Evolutionary conservation across 2,329 filamentous ascomycete species (phyloP).

Genomic region (Trichoderma sp.): DNA sequence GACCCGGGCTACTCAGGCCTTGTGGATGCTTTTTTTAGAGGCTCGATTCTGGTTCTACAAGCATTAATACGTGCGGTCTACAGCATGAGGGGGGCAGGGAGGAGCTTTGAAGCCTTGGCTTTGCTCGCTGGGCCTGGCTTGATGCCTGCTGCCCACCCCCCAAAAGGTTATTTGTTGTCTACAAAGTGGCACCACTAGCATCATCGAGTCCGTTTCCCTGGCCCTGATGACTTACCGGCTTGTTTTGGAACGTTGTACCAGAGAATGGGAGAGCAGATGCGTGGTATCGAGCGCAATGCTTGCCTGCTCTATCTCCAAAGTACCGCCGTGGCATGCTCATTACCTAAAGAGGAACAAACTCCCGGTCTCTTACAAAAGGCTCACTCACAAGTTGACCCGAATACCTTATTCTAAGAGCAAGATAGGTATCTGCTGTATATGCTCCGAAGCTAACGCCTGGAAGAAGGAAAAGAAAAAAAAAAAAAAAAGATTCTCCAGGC

Average conservation of each 20-base stretch:
- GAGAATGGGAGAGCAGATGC: slow-evolving; percentile 1
- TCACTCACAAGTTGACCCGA: background rate
- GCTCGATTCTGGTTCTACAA: slow-evolving; percentile 23
- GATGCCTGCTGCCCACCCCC: slow-evolving; percentile 18
- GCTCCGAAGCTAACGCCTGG: background rate
- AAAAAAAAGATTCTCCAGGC: slow-evolving; percentile 8
- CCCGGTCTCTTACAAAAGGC: background rate
- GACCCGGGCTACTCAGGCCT: slow-evolving; percentile 21
- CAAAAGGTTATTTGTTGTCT: slow-evolving; percentile 15
- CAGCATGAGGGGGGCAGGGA: slow-evolving; percentile 1
- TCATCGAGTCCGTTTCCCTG: slow-evolving; percentile 3
- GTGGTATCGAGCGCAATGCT: slow-evolving; percentile 2
- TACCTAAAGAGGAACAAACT: background rate
- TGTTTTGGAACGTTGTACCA: background rate
- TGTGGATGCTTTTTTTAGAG: slow-evolving; percentile 22
- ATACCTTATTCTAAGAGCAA: background rate
- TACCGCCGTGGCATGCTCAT: slow-evolving; percentile 7
- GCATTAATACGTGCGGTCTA: background rate
- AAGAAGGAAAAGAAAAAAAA: slow-evolving; percentile 1
- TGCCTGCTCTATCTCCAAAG: slow-evolving; percentile 5
- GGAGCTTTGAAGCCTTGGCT: slow-evolving; percentile 12
- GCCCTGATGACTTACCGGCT: slow-evolving; percentile 11
- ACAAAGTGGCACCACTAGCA: slow-evolving; percentile 23
- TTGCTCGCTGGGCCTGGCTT: slow-evolving; percentile 6
- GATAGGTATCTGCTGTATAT: background rate